Conservation (phyloP, 75 land plant species). For the Cryptomeria japonica region DNA sequence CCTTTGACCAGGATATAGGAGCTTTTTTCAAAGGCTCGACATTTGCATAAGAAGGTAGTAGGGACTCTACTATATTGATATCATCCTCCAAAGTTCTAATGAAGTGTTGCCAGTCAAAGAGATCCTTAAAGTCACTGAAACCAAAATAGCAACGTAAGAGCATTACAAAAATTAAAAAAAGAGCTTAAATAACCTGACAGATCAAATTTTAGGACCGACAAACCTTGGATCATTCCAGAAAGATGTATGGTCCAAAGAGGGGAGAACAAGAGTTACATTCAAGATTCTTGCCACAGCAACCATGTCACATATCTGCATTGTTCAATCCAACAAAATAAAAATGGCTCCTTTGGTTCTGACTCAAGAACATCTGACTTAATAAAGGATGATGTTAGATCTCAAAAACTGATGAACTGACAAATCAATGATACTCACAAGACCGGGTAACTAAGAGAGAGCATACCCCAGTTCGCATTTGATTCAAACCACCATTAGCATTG, state of each 20-base stretch:
- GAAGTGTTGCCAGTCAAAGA: conserved; percentile 86
- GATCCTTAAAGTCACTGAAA: conserved; percentile 84
- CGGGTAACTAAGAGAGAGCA: conserved; percentile 23
- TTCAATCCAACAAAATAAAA: conserved; percentile 14
- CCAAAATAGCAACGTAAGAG: conserved; percentile 5
- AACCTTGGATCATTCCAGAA: conserved; percentile 96
- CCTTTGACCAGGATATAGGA: conserved; percentile 98
- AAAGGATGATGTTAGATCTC: conserved; percentile 6
- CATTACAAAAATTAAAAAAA: background rate
- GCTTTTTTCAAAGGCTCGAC: conserved; percentile 61
- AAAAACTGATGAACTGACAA: background rate
- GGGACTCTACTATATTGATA: conserved; percentile 60
- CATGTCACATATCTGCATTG: conserved; percentile 95
- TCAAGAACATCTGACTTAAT: conserved; percentile 11
- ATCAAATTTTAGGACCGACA: background rate
- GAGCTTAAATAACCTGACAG: background rate
- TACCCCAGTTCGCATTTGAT: conserved; percentile 99
- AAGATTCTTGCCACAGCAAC: conserved; percentile 88
- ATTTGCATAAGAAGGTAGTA: conserved; percentile 45
- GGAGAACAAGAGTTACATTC: conserved; percentile 92
- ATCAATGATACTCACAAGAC: background rate
- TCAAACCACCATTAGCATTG: conserved; percentile 97
- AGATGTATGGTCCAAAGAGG: conserved; percentile 89
- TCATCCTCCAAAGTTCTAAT: conserved; percentile 66
- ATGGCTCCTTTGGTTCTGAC: background rate